Conservation (phyloP, 208 protist genomes). For the Endotrypanum monterogeii region DNA sequence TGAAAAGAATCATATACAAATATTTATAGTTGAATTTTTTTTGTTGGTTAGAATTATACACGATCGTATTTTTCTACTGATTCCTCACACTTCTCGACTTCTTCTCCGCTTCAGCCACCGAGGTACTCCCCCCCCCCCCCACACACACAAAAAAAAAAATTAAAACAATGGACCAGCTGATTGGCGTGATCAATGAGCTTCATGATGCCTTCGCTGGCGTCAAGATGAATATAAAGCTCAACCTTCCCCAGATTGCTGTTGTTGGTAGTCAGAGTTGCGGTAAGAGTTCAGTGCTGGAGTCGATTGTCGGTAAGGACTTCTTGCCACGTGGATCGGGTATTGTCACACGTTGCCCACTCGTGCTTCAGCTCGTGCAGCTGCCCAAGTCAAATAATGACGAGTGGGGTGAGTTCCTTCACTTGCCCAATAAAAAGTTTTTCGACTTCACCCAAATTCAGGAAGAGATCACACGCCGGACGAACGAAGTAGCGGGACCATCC, state of each 20-base stretch:
- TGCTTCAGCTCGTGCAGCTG: constrained; percentile 97
- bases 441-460: constrained; percentile 96
- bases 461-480: constrained; percentile 97
- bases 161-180: constrained; percentile 94
- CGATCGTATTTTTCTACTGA: neutral
- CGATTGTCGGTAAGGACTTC: constrained; percentile 99
- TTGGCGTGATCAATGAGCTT: constrained; percentile 97
- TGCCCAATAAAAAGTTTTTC: constrained; percentile 91
- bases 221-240: constrained; percentile 93
- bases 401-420: constrained; percentile 92
- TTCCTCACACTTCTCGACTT: neutral
- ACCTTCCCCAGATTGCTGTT: constrained; percentile 99
- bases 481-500: constrained; percentile 93
- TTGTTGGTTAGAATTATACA: neutral
- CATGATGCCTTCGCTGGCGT: constrained; percentile 95
- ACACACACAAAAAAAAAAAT: neutral
- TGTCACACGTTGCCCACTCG: constrained; percentile 98
- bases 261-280: constrained; percentile 97
- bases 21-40: neutral
- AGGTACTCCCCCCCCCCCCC: no score
- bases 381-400: constrained; percentile 56
- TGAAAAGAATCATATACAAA: neutral
- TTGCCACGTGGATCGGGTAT: constrained; percentile 99
- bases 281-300: constrained; percentile 99
- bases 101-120: neutral